Conservation (phyloP, 2,329 filamentous ascomycete genomes). For the Paracamarosporium sp. region DNA sequence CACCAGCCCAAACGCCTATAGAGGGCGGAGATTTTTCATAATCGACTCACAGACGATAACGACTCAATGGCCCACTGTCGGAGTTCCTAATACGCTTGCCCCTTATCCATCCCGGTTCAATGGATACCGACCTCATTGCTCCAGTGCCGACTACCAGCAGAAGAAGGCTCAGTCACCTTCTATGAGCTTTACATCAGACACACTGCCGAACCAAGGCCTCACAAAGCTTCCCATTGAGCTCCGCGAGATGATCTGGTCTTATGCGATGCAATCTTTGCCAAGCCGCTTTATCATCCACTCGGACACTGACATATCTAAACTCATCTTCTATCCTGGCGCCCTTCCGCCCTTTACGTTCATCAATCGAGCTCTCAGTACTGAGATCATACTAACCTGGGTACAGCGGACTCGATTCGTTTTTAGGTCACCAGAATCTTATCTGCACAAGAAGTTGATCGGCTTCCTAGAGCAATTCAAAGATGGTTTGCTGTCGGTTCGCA, state of each 20-base stretch:
- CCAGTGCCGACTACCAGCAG: no score
- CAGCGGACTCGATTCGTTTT: background rate
- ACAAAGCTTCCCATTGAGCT: background rate
- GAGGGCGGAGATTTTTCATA: no score
- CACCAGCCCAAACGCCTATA: no score
- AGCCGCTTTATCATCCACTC: background rate
- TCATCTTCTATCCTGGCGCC: background rate
- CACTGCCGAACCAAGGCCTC: background rate
- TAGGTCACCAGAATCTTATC: background rate
- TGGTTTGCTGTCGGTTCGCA: background rate
- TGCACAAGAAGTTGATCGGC: background rate
- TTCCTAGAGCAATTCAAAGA: background rate
- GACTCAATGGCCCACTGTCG: no score
- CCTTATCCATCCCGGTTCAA: no score
- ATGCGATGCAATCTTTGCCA: background rate
- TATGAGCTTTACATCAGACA: no score
- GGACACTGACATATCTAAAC: background rate
- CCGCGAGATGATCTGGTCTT: background rate
- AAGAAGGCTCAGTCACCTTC: no score
- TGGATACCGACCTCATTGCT: no score
- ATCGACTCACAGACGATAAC: no score
- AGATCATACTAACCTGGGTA: background rate
- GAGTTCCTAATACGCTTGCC: no score
- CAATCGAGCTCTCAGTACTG: background rate
- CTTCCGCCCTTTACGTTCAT: background rate